phyloP scores from a whole-genome alignment of 768 basidiomycete genomes.

The Auricularia heimuer region DNA sequence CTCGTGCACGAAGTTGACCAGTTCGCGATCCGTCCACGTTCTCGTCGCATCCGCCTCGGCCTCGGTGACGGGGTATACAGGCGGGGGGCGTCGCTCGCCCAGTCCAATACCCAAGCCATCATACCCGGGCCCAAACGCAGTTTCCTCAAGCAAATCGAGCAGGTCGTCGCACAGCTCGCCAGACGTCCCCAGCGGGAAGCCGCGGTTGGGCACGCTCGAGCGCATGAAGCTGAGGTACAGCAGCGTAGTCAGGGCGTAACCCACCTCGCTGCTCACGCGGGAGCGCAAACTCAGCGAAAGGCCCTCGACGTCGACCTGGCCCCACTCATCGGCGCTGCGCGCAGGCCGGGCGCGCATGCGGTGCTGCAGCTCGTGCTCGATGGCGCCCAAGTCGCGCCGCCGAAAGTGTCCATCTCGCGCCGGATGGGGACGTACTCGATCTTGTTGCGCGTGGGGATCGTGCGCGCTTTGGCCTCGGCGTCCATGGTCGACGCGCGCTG shows the following conservation, averaged over 20 bases:
- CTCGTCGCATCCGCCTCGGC: slow-evolving; percentile 15
- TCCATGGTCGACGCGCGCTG: slow-evolving; percentile 15
- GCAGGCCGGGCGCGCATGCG: slow-evolving; percentile 42
- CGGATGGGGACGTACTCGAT: slow-evolving; percentile 81
- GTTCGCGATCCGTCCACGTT: slow-evolving; percentile 55
- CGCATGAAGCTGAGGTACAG: slow-evolving; percentile 73
- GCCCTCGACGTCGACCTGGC: slow-evolving; percentile 82
- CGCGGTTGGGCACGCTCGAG: slow-evolving; percentile 40
- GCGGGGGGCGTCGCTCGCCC: not conserved
- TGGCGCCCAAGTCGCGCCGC: slow-evolving; percentile 62
- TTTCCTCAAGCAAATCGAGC: slow-evolving; percentile 77
- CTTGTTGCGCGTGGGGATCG: slow-evolving; percentile 47
- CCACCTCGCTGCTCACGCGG: slow-evolving; percentile 70
- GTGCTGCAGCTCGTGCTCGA: slow-evolving; percentile 52
- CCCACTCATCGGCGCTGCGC: slow-evolving; percentile 77
- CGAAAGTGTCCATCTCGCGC: slow-evolving; percentile 64
- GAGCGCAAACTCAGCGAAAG: slow-evolving; percentile 89
- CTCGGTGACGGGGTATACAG: slow-evolving; percentile 6
- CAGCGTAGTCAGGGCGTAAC: slow-evolving; percentile 84
- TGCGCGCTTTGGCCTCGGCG: slow-evolving; percentile 17
- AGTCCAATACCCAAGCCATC: slow-evolving; percentile 12
- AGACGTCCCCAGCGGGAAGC: slow-evolving; percentile 69
- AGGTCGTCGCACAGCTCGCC: slow-evolving; percentile 77
- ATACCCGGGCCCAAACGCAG: slow-evolving; percentile 52
- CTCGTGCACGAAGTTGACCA: slow-evolving; percentile 50